Evolutionary conservation across 2,329 filamentous ascomycete species (phyloP), one percentile per base, ranked within the genome.

Genomic region (Colletotrichum cordylinicola): DNA sequence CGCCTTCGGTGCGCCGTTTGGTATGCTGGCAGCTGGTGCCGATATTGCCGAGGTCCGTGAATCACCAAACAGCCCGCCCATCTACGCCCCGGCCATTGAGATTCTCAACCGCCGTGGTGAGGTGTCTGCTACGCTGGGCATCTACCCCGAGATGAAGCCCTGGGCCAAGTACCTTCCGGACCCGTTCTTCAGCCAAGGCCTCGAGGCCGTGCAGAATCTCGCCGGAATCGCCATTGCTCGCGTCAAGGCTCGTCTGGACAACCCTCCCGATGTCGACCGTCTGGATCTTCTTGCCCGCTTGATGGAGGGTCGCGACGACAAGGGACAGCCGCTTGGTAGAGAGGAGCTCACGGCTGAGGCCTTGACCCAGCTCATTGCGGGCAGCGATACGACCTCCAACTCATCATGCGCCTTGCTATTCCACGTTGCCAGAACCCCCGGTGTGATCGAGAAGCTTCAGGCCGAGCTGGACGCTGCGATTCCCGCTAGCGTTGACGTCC

Each of bases 31-130:
- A 48, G 24, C 72, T 15, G 65, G 70, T 5, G 73, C 70, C 16
- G 78, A 79, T 27, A 77, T 79, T 31, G 73, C 78, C 15, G 75
- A 72, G 66, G 74, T 77, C 10, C 69, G 74, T 39, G 31, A 88
- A 76, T 90, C 89, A 0, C 91, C 93, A 0, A 88, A 92, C 75
- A 87, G 89, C 1, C 87, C 91, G 3, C 90, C 94, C 6, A 91
- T 91, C 33, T 95, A 94, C 80, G 94, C 94, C 0, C 91, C 93
- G 0, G 96, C 96, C 12, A 95, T 98, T 77, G 93, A 98, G 85
- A 96, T 98, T 6, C 88, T 98, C 70, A 98, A 98, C 86, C 91
- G 96, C 16, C 90, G 96, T 65, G 96, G 96, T 71, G 96, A 98
- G 82, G 95, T 98, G 35, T 96, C 93, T 15, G 94, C 92, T 6